A percentile compares a stretch with the other conserved stretches of the same genome.
Evolutionary conservation across 2,329 filamentous ascomycete genomes (phyloP).

Genomic region (Clonostachys sp.): DNA sequence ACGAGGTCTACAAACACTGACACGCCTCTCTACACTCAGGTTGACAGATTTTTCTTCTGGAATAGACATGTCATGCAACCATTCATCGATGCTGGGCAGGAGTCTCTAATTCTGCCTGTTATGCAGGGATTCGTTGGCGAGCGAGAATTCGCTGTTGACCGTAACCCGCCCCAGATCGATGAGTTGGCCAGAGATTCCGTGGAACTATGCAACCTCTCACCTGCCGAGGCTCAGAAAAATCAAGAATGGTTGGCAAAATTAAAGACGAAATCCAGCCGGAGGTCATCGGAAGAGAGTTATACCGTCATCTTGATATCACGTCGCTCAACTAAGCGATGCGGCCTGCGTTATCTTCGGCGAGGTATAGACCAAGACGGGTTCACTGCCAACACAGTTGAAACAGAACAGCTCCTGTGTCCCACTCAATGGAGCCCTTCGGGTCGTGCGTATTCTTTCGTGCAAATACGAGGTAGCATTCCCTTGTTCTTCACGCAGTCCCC

Average conservation of each 20-base stretch:
- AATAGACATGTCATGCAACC: slow-evolving; percentile 71
- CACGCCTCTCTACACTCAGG: slow-evolving; percentile 62
- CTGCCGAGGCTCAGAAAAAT: slow-evolving; percentile 5
- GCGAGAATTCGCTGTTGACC: slow-evolving; percentile 70
- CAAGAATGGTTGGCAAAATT: slow-evolving; percentile 4
- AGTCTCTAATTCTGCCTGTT: slow-evolving; percentile 70
- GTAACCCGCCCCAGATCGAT: slow-evolving; percentile 50
- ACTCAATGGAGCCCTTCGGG: slow-evolving; percentile 56
- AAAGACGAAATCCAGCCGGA: slow-evolving; percentile 19
- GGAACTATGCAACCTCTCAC: slow-evolving; percentile 34
- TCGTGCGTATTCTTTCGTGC: slow-evolving; percentile 77
- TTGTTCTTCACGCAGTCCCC: slow-evolving; percentile 94
- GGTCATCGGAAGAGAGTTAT: slow-evolving; percentile 52
- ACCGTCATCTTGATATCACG: slow-evolving; percentile 90
- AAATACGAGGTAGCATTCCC: slow-evolving; percentile 86
- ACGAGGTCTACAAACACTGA: slow-evolving; percentile 10
- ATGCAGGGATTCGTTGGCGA: slow-evolving; percentile 96
- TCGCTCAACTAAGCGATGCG: slow-evolving; percentile 79
- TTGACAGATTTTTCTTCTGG: slow-evolving; percentile 85
- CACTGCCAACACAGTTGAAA: slow-evolving; percentile 88
- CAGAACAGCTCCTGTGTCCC: slow-evolving; percentile 84
- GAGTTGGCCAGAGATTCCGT: slow-evolving; percentile 37
- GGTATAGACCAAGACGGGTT: slow-evolving; percentile 88
- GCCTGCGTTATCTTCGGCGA: slow-evolving; percentile 82
- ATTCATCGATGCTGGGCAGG: slow-evolving; percentile 70